A percentile compares a stretch with the other conserved stretches of the same genome.
These are phyloP conservation scores for Rhodamnia argentea DNA, from an alignment of 345 rosid species.

Conservation along the genomic window DNA sequence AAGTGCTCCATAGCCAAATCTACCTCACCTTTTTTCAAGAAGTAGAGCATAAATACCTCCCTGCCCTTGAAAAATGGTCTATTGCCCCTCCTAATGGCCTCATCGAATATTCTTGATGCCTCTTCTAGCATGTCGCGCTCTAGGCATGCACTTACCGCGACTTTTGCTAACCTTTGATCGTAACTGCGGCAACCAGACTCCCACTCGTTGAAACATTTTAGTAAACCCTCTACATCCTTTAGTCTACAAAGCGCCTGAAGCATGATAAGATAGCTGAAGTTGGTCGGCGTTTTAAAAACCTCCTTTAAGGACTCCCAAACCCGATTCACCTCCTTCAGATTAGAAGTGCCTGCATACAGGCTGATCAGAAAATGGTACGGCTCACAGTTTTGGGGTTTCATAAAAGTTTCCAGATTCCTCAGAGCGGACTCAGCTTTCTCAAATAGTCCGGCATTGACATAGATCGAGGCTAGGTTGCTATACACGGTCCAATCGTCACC, in stretches of 20 bases:
- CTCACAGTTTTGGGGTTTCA: constrained; percentile 30
- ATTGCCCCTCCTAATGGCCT: constrained; percentile 17
- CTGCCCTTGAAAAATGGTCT: constrained; percentile 29
- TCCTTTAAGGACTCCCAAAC: constrained; percentile 50
- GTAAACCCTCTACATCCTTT: constrained; percentile 42
- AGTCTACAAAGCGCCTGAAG: constrained; percentile 52
- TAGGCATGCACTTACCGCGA: constrained; percentile 36
- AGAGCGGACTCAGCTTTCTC: constrained; percentile 63
- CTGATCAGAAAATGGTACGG: constrained; percentile 63
- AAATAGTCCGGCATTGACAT: constrained; percentile 41
- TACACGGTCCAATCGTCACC: constrained; percentile 37
- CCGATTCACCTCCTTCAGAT: constrained; percentile 42
- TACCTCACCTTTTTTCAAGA: constrained; percentile 24
- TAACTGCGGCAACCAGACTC: constrained; percentile 34
- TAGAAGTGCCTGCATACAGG: constrained; percentile 42
- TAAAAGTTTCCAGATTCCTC: constrained; percentile 43
- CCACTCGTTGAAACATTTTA: constrained; percentile 57
- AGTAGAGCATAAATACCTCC: constrained; percentile 49
- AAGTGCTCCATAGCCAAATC: constrained; percentile 38
- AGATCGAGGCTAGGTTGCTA: constrained; percentile 52
- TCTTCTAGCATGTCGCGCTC: constrained; percentile 36
- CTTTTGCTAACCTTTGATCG: constrained; percentile 51
- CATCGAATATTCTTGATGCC: constrained; percentile 36
- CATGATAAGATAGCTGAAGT: constrained; percentile 45
- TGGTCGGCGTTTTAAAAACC: constrained; percentile 21